Conservation (phyloP, 2,329 filamentous ascomycete species). For the Emergomyces africanus region DNA sequence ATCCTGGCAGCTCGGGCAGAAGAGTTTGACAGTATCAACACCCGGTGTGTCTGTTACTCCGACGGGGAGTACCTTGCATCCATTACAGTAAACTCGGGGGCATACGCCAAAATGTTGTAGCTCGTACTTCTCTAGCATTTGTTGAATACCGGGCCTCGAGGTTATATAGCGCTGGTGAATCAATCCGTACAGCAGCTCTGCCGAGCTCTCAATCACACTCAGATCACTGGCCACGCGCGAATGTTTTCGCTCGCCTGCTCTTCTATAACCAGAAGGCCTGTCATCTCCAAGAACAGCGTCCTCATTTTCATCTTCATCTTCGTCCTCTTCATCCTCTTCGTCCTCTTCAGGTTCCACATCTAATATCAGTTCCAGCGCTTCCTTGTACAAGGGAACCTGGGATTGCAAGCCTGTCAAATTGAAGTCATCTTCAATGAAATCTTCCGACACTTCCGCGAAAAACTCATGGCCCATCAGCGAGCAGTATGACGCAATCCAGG, state of each 20-base stretch:
- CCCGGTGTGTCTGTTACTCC: conserved; percentile 90
- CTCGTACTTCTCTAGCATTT: conserved; percentile 99
- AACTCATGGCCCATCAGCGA: conserved; percentile 93
- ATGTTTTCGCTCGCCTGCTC: conserved; percentile 57
- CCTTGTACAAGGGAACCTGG: conserved; percentile 98
- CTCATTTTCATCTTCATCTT: conserved; percentile 58
- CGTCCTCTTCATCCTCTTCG: conserved; percentile 52
- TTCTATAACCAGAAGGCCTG: conserved; percentile 31
- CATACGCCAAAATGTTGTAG: conserved; percentile 91
- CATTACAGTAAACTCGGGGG: conserved; percentile 86
- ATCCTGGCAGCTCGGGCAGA: conserved; percentile 92
- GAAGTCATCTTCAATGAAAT: conserved; percentile 99
- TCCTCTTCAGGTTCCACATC: conserved; percentile 93
- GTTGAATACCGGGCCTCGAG: conserved; percentile 87
- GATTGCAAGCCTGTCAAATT: conserved; percentile 91
- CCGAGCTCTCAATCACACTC: conserved; percentile 90
- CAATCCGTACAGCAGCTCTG: conserved; percentile 94
- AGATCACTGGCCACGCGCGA: conserved; percentile 82
- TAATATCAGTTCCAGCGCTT: conserved; percentile 97
- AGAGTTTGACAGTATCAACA: conserved; percentile 95
- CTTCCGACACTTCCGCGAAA: conserved; percentile 96
- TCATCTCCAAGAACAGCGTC: conserved; percentile 54
- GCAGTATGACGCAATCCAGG: conserved; percentile 97
- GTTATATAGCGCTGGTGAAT: conserved; percentile 99
- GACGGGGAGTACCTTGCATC: conserved; percentile 80